These are phyloP conservation scores for Quercus parvula DNA, from an alignment of 306 rosid species.

Conservation along the genomic window DNA sequence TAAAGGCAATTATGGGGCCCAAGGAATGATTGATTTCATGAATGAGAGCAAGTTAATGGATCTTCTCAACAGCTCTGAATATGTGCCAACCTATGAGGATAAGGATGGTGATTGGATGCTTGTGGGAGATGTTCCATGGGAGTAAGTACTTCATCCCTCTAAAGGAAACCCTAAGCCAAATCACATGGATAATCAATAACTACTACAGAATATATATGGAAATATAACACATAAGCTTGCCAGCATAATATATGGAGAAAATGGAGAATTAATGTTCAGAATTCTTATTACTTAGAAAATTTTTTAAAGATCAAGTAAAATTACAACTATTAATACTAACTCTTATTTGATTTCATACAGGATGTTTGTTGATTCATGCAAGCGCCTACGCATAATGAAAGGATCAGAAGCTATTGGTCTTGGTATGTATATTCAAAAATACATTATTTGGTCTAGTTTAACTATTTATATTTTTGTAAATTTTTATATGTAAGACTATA, in stretches of 20 bases:
- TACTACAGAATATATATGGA: too few species aligned
- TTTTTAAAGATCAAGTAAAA: neutral
- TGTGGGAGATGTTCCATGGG: conserved; percentile 99
- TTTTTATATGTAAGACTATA: neutral
- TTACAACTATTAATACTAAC: neutral
- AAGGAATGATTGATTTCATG: conserved; percentile 99
- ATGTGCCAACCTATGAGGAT: conserved; percentile 98
- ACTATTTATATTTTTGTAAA: neutral
- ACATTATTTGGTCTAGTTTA: neutral
- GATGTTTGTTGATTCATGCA: conserved; percentile 98
- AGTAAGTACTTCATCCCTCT: conserved; percentile 53
- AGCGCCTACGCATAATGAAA: conserved; percentile 95
- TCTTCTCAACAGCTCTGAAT: conserved; percentile 95
- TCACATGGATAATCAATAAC: neutral
- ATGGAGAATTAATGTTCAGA: neutral
- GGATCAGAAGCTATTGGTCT: conserved; percentile 99
- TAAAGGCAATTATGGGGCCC: conserved; percentile 87
- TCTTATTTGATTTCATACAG: conserved; percentile 33
- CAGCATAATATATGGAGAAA: too few species aligned
- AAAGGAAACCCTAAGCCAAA: conserved; percentile 15
- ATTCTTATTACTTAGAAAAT: neutral
- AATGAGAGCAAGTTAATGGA: conserved; percentile 99
- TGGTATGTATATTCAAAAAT: conserved; percentile 41
- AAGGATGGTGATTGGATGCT: conserved; percentile 99
- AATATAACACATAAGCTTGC: too few species aligned